Conservation (phyloP, 306 rosid species). For the Urtica urens region DNA sequence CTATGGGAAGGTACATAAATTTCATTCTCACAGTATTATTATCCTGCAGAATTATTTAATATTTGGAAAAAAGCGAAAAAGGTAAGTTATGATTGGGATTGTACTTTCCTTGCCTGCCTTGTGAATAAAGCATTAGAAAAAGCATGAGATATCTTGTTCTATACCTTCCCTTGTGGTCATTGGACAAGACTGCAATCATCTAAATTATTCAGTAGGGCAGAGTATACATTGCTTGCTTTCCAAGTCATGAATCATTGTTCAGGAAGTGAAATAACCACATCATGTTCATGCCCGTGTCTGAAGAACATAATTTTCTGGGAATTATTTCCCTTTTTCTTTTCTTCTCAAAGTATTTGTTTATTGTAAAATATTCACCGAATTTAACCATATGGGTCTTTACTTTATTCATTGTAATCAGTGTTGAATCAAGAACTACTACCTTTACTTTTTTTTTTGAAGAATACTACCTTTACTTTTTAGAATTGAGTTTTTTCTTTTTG, state of each 20-base stretch:
- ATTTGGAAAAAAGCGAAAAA: background rate
- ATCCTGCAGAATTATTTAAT: background rate
- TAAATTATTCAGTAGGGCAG: background rate
- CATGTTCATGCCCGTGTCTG: too few relatives aligned
- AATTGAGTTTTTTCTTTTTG: slow-evolving; percentile 12
- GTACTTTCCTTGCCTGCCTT: background rate
- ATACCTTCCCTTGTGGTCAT: background rate
- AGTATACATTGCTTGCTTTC: background rate
- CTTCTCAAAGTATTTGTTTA: background rate
- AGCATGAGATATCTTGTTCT: too few relatives aligned
- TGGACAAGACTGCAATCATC: background rate
- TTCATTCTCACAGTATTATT: background rate
- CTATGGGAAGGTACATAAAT: slow-evolving; percentile 72
- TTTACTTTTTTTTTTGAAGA: slow-evolving; percentile 1
- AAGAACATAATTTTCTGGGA: too few relatives aligned
- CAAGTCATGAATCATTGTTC: background rate
- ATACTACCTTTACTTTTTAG: slow-evolving; percentile 1
- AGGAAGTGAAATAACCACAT: background rate
- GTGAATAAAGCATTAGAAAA: background rate
- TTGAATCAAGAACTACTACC: too few relatives aligned
- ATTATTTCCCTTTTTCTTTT: background rate
- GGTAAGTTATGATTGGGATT: background rate
- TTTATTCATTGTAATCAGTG: too few relatives aligned
- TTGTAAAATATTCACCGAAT: background rate
- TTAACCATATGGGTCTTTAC: too few relatives aligned